Evolutionary conservation across 768 basidiomycete species (phyloP), one percentile per base, ranked within the genome.

Genomic region (Agrocybe pediades): DNA sequence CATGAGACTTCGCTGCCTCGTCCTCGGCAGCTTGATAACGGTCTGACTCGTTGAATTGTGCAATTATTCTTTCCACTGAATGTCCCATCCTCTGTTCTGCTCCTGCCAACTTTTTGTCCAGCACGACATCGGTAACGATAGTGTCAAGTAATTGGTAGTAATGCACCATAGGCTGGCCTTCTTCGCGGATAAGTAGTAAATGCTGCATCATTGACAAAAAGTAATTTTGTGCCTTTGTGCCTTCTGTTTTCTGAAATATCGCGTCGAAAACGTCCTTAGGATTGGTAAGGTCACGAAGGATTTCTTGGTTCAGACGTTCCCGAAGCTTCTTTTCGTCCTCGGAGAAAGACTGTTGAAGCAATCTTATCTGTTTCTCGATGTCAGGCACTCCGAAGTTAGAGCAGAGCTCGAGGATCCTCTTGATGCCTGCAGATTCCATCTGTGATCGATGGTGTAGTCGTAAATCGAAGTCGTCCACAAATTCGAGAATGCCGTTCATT

Each of bases 121-220:
- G 82, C 6, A 98, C 94, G 54, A 98, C 84, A 65, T 95, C 89
- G 42, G 92, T 86, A 41, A 98, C 83, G 41, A 98, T 77, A 6
- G 88, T 86, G 67, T 98, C 93, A 58, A 99, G 79, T 30, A 99
- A 81, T 68, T 92, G 92, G 69, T 90, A 98, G 67, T 95, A 91
- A 58, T 93, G 90, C 40, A 86, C 85, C 71, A 92, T 83, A 23
- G 86, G 78, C 29, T 88, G 87, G 5, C 88, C 92, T 60, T 98
- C 92, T 62, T 92, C 90, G 49, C 89, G 84, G 59, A 98, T 90
- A 59, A 98, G 83, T 17, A 98, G 78, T 52, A 99, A 69, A 70
- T 98, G 95, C 65, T 94, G 93, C 82, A 98, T 83, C 70, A 94
- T 89, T n/a, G 92, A 92, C 39, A 95, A 74, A 68, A 99, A 90